Evolutionary conservation across 2,329 filamentous ascomycete genomes (phyloP).

Genomic region (Nannizzia gypsea): DNA sequence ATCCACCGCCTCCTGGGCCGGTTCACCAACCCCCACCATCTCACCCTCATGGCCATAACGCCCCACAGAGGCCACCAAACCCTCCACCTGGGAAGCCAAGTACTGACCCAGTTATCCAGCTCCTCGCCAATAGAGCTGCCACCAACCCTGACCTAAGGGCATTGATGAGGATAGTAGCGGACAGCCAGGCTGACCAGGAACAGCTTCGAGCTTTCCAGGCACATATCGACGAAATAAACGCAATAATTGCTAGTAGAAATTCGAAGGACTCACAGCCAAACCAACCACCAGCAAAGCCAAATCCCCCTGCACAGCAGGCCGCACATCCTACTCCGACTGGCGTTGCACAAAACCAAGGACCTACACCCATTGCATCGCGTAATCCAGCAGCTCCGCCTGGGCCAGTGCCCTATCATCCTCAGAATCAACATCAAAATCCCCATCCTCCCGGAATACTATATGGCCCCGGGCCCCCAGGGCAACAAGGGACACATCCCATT

Average conservation of each 20-base stretch:
- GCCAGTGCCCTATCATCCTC: slow-evolving; percentile 16
- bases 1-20: neutral
- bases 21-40: neutral
- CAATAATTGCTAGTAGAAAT: slow-evolving; percentile 36
- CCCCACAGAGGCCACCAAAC: slow-evolving; percentile 16
- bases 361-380: slow-evolving; percentile 6
- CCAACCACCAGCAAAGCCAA: slow-evolving; percentile 12
- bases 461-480: slow-evolving; percentile 15
- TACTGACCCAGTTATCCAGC: slow-evolving; percentile 41
- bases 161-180: slow-evolving; percentile 41
- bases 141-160: slow-evolving; percentile 39
- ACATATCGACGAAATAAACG: slow-evolving; percentile 42
- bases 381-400: slow-evolving; percentile 7
- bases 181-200: slow-evolving; percentile 38
- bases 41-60: neutral
- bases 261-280: slow-evolving; percentile 27
- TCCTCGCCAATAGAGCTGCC: slow-evolving; percentile 41
- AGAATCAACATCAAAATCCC: slow-evolving; percentile 15
- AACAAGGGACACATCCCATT: slow-evolving; percentile 18
- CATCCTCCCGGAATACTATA: slow-evolving; percentile 4
- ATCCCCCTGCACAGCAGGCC: slow-evolving; percentile 6
- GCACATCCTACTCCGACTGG: slow-evolving; percentile 3
- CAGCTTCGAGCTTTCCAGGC: slow-evolving; percentile 40
- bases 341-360: slow-evolving; percentile 1
- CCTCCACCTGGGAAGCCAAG: slow-evolving; percentile 31